phyloP scores from a whole-genome alignment of 352 stramenopile genomes.

The Phytophthora megakarya region DNA sequence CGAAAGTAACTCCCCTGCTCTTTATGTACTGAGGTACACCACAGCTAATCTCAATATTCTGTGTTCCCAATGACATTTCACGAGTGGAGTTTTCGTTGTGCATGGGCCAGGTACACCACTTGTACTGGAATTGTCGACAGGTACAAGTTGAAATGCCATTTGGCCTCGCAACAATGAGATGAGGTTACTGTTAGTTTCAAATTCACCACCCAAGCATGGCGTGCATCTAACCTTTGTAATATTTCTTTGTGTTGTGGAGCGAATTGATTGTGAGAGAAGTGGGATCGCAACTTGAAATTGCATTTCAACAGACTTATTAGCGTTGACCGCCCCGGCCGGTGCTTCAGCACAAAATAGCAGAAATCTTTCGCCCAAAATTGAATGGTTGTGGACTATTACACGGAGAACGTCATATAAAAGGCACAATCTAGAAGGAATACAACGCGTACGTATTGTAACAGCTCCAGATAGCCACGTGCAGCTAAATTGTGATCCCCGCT shows the following conservation, averaged over 20 bases:
- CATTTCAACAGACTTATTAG: slow-evolving; percentile 9
- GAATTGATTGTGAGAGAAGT: slow-evolving; percentile 6
- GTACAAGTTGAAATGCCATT: slow-evolving; percentile 1
- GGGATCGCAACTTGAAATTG: slow-evolving; percentile 17
- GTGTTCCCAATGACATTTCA: too few species aligned
- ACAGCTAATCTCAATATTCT: too few species aligned
- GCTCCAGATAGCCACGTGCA: slow-evolving; percentile 13
- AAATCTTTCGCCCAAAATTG: slow-evolving; percentile 6
- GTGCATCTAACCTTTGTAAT: slow-evolving; percentile 2
- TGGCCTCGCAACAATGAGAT: neutral
- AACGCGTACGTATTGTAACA: slow-evolving; percentile 1
- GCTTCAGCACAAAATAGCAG: neutral
- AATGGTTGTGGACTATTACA: neutral
- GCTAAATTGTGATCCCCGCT: slow-evolving; percentile 9
- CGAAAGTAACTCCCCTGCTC: neutral
- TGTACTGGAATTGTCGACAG: neutral
- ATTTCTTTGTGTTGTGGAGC: slow-evolving; percentile 17
- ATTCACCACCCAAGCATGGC: neutral
- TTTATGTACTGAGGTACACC: neutral
- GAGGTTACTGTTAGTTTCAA: neutral
- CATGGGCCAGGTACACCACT: too few species aligned
- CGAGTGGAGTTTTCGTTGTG: slow-evolving; percentile 1
- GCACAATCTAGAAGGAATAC: slow-evolving; percentile 13
- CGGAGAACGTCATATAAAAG: slow-evolving; percentile 4
- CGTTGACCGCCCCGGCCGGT: neutral